Evolutionary conservation across 1,284 basidiomycete species (phyloP), one percentile per base, ranked within the genome.

Genomic region (Salmacisia buchloeana): DNA sequence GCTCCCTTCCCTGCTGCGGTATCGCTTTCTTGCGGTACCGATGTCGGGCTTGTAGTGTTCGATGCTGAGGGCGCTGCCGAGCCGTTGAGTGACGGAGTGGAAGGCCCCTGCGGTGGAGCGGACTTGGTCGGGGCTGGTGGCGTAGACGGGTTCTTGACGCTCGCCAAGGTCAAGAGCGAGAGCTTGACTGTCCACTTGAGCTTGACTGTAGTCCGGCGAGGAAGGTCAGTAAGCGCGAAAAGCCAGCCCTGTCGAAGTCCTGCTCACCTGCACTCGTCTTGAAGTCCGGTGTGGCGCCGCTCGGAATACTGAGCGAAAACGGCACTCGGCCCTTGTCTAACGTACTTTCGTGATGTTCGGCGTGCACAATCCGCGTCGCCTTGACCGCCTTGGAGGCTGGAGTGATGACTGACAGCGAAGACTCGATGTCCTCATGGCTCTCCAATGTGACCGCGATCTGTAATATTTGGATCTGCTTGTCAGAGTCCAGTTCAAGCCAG

Each of bases 401-500:
- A 13, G 49, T 33, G 6, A 54, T n/a, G 12, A 18, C 34, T 31
- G 49, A 54, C 23, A 77, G 63, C 12, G 70, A 69, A 0, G 75
- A 63, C 31, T 78, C 69, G 12, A 79, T 63, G 29, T 73, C 75
- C 63, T 79, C 77, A 56, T 76, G 67, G n/a, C 70, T 71, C 64
- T 79, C 77, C 25, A 79, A 69, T 7, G 66, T 62, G 0, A 74
- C 77, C 33, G 71, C 70, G 52, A 77, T 59, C 13, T 69, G 36
- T 18, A 61, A 15, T 29, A 31, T 18, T 21, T 3, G 21, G n/a
- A 33, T 10, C 21, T 29, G 36, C 33, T 18, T 56, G n/a, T 46
- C 23, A 39, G 23, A 3, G 46, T 9, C 13, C n/a, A n/a, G n/a
- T n/a, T n/a, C n/a, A n/a, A n/a, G n/a, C n/a, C 56, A 58, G n/a